Evolutionary conservation across 768 basidiomycete species (phyloP).

Genomic region (Plicaturopsis crispa): DNA sequence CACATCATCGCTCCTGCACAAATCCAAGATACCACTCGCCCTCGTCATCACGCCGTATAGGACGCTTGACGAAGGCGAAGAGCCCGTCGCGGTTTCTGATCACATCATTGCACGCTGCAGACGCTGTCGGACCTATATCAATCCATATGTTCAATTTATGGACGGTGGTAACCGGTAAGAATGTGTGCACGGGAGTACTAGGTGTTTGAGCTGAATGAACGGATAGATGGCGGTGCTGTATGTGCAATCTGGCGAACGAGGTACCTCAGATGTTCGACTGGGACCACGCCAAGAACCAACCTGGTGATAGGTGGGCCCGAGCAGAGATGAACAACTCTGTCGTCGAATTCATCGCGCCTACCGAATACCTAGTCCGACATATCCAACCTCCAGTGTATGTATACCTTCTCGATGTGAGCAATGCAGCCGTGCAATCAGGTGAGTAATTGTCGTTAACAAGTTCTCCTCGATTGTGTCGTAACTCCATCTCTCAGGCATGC

Average conservation of each 20-base stretch:
- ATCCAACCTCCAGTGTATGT: conserved; percentile 62
- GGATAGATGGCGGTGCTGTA: conserved; percentile 55
- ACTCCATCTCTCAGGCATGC: conserved; percentile 36
- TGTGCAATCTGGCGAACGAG: conserved; percentile 59
- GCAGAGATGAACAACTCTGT: conserved; percentile 52
- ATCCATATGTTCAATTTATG: conserved; percentile 60
- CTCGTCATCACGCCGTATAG: conserved; percentile 52
- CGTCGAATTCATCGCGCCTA: conserved; percentile 60
- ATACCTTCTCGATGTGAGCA: conserved; percentile 61
- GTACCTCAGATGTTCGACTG: conserved; percentile 63
- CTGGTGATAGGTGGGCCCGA: conserved; percentile 52
- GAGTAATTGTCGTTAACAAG: conserved; percentile 4
- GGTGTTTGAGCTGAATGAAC: neutral
- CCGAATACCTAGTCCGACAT: conserved; percentile 60
- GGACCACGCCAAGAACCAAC: conserved; percentile 48
- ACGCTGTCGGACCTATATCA: conserved; percentile 56
- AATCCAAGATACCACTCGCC: conserved; percentile 50
- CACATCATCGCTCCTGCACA: conserved; percentile 43
- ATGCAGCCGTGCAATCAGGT: conserved; percentile 49
- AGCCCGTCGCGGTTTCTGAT: conserved; percentile 45
- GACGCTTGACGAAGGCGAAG: conserved; percentile 39
- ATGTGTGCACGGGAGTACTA: neutral
- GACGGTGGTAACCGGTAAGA: conserved; percentile 51
- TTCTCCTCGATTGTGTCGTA: neutral
- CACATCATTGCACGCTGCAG: conserved; percentile 55